Percentiles rank a stretch among this genome's conserved stretches.
These are phyloP conservation scores for Cardamine occulta DNA, from an alignment of 345 rosid species.

Conservation along the genomic window DNA sequence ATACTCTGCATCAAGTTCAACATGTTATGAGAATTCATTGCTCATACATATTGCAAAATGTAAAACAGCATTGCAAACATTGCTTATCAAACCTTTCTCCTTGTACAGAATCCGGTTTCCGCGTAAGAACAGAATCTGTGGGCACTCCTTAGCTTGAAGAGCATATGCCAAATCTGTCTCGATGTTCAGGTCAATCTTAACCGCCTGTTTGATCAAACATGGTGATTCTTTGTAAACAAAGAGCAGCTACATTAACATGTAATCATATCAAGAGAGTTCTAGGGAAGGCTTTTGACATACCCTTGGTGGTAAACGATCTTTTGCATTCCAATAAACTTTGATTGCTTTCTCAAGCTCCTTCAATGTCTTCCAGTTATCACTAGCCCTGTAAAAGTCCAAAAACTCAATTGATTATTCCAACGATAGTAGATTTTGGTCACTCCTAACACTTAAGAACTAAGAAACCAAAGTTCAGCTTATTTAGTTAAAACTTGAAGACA, in stretches of 20 bases:
- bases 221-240: not conserved
- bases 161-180: slow-evolving; percentile 97
- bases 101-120: slow-evolving; percentile 73
- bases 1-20: slow-evolving; percentile 54
- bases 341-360: slow-evolving; percentile 88
- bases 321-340: slow-evolving; percentile 74
- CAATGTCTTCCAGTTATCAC: slow-evolving; percentile 80
- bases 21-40: slow-evolving; percentile 6
- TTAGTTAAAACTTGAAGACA: not conserved
- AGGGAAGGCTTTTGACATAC: slow-evolving; percentile 45
- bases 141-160: slow-evolving; percentile 81
- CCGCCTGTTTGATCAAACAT: slow-evolving; percentile 58
- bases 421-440: not conserved
- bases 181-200: slow-evolving; percentile 80
- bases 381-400: slow-evolving; percentile 55
- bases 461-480: slow-evolving; percentile 18
- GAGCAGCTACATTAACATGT: slow-evolving; percentile 1
- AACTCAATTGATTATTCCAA: slow-evolving; percentile 3
- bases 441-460: not conserved
- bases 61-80: not conserved
- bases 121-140: slow-evolving; percentile 76
- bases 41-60: not conserved
- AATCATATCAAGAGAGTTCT: not conserved
- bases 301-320: slow-evolving; percentile 90
- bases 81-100: slow-evolving; percentile 64